Percentiles rank a stretch among this genome's conserved stretches.
phyloP scores from a whole-genome alignment of 345 rosid genomes.

The Gossypium herbaceum region DNA sequence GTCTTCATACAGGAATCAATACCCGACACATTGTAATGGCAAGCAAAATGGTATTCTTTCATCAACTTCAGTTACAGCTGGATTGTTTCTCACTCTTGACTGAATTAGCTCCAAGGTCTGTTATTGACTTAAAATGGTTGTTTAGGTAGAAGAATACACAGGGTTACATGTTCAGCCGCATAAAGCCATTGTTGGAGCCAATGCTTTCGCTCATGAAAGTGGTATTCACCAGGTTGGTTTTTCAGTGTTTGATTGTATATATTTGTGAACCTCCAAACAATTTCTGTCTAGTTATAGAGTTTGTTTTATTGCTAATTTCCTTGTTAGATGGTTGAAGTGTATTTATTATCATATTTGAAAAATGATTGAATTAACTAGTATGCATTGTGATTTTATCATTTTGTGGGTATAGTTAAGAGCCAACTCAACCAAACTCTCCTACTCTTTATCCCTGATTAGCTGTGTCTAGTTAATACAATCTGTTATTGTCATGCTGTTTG shows the following conservation, averaged over 20 bases:
- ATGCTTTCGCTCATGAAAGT: slow-evolving; percentile 98
- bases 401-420: no score
- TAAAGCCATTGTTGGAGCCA: slow-evolving; percentile 93
- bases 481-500: no score
- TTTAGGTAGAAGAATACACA: slow-evolving; percentile 88
- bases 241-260: not conserved
- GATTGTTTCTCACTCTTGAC: not conserved
- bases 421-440: no score
- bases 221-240: slow-evolving; percentile 84
- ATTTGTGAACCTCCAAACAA: not conserved
- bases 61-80: not conserved
- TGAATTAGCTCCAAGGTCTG: not conserved
- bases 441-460: no score
- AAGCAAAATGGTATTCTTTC: slow-evolving; percentile 80
- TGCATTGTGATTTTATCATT: not conserved
- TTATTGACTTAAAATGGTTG: slow-evolving; percentile 11
- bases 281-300: not conserved
- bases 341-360: not conserved
- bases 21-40: slow-evolving; percentile 75
- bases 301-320: not conserved
- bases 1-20: slow-evolving; percentile 73
- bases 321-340: not conserved
- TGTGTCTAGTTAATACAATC: no score
- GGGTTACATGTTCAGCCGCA: slow-evolving; percentile 90
- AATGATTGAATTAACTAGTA: not conserved